Evolutionary conservation across 1,284 basidiomycete genomes (phyloP), one percentile per base, ranked within the genome.

Genomic region (Austroboletus novae-zelandiae): DNA sequence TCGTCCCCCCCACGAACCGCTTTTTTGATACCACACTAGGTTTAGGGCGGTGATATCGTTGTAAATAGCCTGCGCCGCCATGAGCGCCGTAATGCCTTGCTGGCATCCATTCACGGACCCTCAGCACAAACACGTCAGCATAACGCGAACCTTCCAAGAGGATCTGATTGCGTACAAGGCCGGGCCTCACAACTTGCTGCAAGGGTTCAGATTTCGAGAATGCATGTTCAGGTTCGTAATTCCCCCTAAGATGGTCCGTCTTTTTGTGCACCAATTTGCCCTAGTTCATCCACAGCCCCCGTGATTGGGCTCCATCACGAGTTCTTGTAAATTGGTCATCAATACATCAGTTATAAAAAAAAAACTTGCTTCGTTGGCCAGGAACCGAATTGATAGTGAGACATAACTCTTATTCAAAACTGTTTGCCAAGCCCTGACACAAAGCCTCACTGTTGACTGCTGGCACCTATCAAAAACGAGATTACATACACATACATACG

Each of bases 111-210:
- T 55, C 52, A 51, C 40, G 39, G 55, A 60, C 65, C 61, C 56
- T 67, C 64, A 14, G 23, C 50, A 20, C 43, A 54, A 66, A 67
- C 57, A 67, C 62, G 62, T 66, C 60, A 64, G 40, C 65, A 57
- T 61, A 44, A 66, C 62, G 56, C 54, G 43, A 64, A 47, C 48
- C 37, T 40, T 20, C 36, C 47, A 49, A 51, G 49, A 50, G 49
- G 55, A 58, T 49, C 54, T 52, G 49, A 61, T 67, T 65, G 55
- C 59, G 64, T 62, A 66, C 64, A 62, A 56, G 23, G 35, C 52
- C 52, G 27, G 45, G 46, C 50, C 45, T 50, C 47, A 53, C 48
- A 51, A 40, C 51, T 23, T 51, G 45, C 45, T 53, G 51, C 50
- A 52, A 43, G 60, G 63, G 63, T 62, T 50, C 43, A 11, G 20